Evolutionary conservation across 192 early-diverging fungal genomes (phyloP).

Genomic region (Coemansia sp.): DNA sequence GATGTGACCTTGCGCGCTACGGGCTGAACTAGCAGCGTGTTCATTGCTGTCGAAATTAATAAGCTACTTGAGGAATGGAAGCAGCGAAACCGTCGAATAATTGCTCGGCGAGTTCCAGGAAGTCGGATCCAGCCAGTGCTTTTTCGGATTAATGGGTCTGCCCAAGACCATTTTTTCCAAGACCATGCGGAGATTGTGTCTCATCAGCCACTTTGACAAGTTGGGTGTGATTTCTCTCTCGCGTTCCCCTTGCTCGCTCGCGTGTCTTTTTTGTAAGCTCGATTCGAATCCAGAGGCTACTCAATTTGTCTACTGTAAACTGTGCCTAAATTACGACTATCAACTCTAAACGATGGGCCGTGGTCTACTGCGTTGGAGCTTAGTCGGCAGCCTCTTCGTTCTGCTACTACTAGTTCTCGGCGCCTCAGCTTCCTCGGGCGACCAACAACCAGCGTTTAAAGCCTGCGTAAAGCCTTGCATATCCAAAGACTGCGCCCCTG

Average conservation of each 20-base stretch:
- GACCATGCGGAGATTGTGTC: not conserved
- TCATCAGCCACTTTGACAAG: not conserved
- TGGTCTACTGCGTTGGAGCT: not conserved
- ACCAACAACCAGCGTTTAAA: conserved; percentile 59
- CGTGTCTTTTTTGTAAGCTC: not conserved
- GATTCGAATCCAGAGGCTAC: not conserved
- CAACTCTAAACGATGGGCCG: too few species aligned
- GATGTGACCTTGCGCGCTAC: conserved; percentile 40
- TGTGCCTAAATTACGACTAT: not conserved
- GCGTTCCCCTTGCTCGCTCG: not conserved
- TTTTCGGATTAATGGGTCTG: not conserved
- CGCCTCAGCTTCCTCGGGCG: conserved; percentile 63
- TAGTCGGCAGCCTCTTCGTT: not conserved
- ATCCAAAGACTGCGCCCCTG: conserved; percentile 15
- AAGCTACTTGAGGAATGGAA: not conserved
- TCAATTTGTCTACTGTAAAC: not conserved
- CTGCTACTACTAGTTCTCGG: conserved; percentile 25
- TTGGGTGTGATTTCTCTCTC: not conserved
- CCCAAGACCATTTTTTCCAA: not conserved
- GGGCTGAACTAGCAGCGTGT: conserved; percentile 37
- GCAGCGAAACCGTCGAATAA: not conserved
- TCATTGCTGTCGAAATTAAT: conserved; percentile 10
- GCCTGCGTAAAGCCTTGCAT: conserved; percentile 59
- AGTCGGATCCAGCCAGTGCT: not conserved
- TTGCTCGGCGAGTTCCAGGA: not conserved